phyloP scores from a whole-genome alignment of 768 basidiomycete genomes.

The Tylopilus plumbeoviolaceoides region DNA sequence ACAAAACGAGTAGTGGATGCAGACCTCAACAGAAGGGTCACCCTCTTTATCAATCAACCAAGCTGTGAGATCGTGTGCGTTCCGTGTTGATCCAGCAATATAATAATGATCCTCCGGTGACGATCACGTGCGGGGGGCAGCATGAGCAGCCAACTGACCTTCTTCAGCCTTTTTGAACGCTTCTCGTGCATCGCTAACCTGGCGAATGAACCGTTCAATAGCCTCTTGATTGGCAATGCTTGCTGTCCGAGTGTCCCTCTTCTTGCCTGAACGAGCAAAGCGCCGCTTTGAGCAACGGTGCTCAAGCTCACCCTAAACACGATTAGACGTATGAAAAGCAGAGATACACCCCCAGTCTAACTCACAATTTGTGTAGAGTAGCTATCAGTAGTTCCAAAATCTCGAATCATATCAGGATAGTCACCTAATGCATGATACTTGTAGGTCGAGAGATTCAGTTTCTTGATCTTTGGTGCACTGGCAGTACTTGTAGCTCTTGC shows the following conservation, averaged over 20 bases:
- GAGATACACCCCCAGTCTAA: background rate
- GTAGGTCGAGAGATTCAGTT: background rate
- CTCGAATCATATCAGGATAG: background rate
- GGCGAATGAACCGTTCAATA: slow-evolving; percentile 14
- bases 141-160: background rate
- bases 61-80: no score
- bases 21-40: no score
- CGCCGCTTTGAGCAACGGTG: slow-evolving; percentile 35
- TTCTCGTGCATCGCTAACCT: background rate
- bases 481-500: background rate
- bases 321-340: no score
- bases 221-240: slow-evolving; percentile 28
- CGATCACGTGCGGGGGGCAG: slow-evolving; percentile 1
- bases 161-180: background rate
- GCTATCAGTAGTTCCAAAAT: background rate
- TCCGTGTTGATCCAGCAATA: no score
- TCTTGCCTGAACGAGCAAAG: slow-evolving; percentile 36
- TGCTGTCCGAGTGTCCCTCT: slow-evolving; percentile 1
- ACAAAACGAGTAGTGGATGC: no score
- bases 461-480: background rate
- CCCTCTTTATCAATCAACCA: no score
- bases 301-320: slow-evolving; percentile 35
- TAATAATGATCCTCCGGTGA: no score
- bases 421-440: background rate
- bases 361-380: background rate